Percentiles rank a stretch among this genome's conserved stretches.
These are phyloP conservation scores for Mortierella sp. DNA, from an alignment of 371 early-diverging fungal genomes.

Conservation along the genomic window DNA sequence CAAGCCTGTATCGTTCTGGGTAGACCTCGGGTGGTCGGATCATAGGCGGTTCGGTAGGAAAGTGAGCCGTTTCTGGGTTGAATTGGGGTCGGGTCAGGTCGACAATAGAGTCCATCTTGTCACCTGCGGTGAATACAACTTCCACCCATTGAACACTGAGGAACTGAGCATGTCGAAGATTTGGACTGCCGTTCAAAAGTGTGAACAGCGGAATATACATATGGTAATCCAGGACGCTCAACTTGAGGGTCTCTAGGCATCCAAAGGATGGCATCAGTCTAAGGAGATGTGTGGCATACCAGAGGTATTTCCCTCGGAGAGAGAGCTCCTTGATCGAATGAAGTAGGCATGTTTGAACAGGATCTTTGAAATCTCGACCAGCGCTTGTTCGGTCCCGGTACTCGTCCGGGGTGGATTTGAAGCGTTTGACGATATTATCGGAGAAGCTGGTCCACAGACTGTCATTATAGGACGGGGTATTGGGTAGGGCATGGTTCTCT, in stretches of 20 bases:
- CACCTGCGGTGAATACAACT: not conserved
- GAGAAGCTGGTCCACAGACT: too few species aligned
- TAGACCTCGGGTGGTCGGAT: conserved; percentile 16
- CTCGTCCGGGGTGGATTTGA: too few species aligned
- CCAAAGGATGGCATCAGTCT: not conserved
- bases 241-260: not conserved
- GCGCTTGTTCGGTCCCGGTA: too few species aligned
- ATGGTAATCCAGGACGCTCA: not conserved
- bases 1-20: conserved; percentile 17
- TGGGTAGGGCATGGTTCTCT: not conserved
- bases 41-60: conserved; percentile 16
- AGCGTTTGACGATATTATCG: too few species aligned
- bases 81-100: conserved; percentile 1
- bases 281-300: not conserved
- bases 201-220: conserved; percentile 6
- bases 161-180: not conserved
- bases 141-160: not conserved
- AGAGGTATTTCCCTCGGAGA: not conserved
- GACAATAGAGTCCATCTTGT: conserved; percentile 10
- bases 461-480: too few species aligned
- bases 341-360: conserved; percentile 16
- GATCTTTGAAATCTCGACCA: too few species aligned
- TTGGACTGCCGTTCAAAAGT: conserved; percentile 6
- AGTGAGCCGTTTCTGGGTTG: conserved; percentile 27
- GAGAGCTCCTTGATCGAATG: conserved; percentile 19